A percentile compares a stretch with the other conserved stretches of the same genome.
Evolutionary conservation across 495 filamentous ascomycete genomes (phyloP).

Genomic region (Parathielavia appendiculata): DNA sequence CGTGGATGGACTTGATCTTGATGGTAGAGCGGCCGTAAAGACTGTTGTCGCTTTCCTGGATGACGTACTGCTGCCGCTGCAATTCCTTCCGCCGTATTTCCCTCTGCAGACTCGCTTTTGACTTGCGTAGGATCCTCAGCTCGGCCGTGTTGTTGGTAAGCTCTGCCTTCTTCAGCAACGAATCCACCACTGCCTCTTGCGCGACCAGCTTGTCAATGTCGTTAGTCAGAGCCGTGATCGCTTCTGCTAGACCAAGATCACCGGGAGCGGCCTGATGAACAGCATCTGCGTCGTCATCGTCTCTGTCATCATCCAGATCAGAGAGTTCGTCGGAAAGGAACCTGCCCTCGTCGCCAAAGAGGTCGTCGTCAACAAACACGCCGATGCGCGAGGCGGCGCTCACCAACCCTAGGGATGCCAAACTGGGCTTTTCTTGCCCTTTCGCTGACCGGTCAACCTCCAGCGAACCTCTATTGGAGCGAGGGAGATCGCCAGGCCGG

Average conservation of each 20-base stretch:
- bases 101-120: slow-evolving; percentile 83
- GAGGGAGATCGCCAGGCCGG: slow-evolving; percentile 12
- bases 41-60: slow-evolving; percentile 97
- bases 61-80: slow-evolving; percentile 92
- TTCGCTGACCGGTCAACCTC: slow-evolving; percentile 47
- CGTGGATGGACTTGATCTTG: slow-evolving; percentile 84
- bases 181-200: slow-evolving; percentile 88
- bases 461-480: slow-evolving; percentile 49
- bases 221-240: slow-evolving; percentile 73
- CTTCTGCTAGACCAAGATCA: slow-evolving; percentile 88
- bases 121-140: slow-evolving; percentile 86
- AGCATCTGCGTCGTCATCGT: slow-evolving; percentile 65
- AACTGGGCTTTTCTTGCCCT: slow-evolving; percentile 68
- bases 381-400: slow-evolving; percentile 73
- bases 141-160: slow-evolving; percentile 95
- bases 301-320: slow-evolving; percentile 58
- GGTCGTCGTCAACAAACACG: slow-evolving; percentile 86
- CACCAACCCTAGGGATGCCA: slow-evolving; percentile 86
- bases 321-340: slow-evolving; percentile 82
- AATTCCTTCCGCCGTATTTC: slow-evolving; percentile 93
- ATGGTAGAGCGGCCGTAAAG: slow-evolving; percentile 87
- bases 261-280: slow-evolving; percentile 94
- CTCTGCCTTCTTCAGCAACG: slow-evolving; percentile 88
- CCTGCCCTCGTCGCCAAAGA: slow-evolving; percentile 86
- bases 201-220: slow-evolving; percentile 86